phyloP scores from a whole-genome alignment of 1,284 basidiomycete genomes.

The Malassezia pachydermatis region DNA sequence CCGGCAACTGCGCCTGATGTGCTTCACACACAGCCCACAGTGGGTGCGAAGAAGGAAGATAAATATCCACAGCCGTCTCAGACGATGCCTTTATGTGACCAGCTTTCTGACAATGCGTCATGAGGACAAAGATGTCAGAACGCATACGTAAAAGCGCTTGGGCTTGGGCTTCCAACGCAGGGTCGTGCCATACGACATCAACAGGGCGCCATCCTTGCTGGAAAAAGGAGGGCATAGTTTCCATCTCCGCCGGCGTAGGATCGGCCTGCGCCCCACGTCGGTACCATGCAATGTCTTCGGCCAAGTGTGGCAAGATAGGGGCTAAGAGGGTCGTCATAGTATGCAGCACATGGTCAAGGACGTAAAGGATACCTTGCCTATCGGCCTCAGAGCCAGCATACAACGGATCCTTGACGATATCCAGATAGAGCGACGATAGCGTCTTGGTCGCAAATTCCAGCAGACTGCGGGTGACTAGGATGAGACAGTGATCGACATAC shows the following conservation, averaged over 20 bases:
- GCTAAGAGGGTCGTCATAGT: slow-evolving; percentile 66
- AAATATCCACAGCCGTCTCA: slow-evolving; percentile 11
- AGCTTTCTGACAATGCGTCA: slow-evolving; percentile 1
- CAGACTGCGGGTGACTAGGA: slow-evolving; percentile 50
- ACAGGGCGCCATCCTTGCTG: slow-evolving; percentile 27
- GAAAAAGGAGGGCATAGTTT: slow-evolving; percentile 27
- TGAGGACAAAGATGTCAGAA: slow-evolving; percentile 8
- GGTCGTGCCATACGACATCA: slow-evolving; percentile 11
- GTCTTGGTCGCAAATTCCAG: slow-evolving; percentile 50
- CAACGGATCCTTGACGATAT: slow-evolving; percentile 78
- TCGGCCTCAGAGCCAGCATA: slow-evolving; percentile 57
- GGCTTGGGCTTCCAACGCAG: neutral
- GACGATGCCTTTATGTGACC: slow-evolving; percentile 1
- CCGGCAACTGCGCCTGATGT: slow-evolving; percentile 18
- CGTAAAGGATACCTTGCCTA: slow-evolving; percentile 61
- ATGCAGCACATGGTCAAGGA: slow-evolving; percentile 63
- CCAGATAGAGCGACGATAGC: slow-evolving; percentile 66
- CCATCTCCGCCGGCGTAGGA: slow-evolving; percentile 18
- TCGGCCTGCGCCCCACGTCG: slow-evolving; percentile 27
- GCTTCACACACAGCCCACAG: neutral
- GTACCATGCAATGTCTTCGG: slow-evolving; percentile 72
- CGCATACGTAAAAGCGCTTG: slow-evolving; percentile 3
- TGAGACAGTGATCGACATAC: slow-evolving; percentile 50
- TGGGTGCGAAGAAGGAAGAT: neutral
- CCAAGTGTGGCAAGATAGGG: slow-evolving; percentile 79